phyloP scores from a whole-genome alignment of 1,139 yeast species.

The Kluyveromyces sp. region DNA sequence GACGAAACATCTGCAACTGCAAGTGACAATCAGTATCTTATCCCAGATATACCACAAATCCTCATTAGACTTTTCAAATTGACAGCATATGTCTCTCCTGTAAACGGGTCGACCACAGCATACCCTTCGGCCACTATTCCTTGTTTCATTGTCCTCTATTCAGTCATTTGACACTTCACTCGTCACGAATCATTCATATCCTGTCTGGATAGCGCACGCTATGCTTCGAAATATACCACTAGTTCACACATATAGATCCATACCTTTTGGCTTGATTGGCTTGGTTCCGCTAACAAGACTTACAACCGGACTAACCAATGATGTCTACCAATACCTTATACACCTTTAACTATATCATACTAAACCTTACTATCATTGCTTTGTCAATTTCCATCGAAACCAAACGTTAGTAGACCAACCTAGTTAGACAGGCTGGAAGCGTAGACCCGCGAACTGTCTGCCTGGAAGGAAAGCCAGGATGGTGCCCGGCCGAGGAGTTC shows the following conservation, averaged over 20 bases:
- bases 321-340: not conserved
- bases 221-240: not conserved
- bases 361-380: not conserved
- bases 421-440: not conserved
- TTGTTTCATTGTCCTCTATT: not conserved
- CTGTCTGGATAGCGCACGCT: not conserved
- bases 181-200: not conserved
- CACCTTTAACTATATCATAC: not conserved
- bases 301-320: not conserved
- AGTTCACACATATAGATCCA: not conserved
- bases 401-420: not conserved
- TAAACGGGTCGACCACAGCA: not conserved
- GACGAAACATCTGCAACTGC: too few species aligned
- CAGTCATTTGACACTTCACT: too few species aligned
- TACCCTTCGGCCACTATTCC: too few species aligned
- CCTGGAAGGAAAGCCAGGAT: not conserved
- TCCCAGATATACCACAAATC: too few species aligned
- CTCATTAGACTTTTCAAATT: too few species aligned
- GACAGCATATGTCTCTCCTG: too few species aligned
- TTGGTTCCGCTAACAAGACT: slow-evolving; percentile 2
- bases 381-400: not conserved
- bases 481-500: too few species aligned
- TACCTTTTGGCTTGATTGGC: slow-evolving; percentile 8
- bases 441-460: too few species aligned
- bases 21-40: too few species aligned